Conservation (phyloP, 2,329 filamentous ascomycete genomes). For the Exophiala mesophila region DNA sequence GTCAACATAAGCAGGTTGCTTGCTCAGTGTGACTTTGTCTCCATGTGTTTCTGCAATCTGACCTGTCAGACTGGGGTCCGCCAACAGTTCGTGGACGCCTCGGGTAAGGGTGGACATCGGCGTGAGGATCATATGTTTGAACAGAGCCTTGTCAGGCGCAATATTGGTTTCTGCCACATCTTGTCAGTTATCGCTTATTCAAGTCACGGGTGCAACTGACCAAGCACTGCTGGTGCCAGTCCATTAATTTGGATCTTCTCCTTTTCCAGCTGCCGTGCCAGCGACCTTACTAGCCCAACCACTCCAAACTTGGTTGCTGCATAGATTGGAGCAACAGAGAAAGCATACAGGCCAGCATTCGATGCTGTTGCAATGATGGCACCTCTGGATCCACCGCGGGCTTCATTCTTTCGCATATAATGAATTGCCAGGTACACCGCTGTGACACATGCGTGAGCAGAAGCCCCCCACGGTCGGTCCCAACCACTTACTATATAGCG, state of each 20-base stretch:
- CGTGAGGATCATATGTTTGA: conserved; percentile 47
- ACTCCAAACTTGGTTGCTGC: conserved; percentile 46
- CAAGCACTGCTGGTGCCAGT: conserved; percentile 47
- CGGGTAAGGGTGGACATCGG: conserved; percentile 46
- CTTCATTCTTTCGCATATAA: conserved; percentile 46
- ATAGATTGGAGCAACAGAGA: conserved; percentile 49
- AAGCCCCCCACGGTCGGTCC: no score
- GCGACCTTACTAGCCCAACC: conserved; percentile 48
- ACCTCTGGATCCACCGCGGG: conserved; percentile 34
- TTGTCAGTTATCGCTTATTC: background rate
- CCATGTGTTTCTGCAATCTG: conserved; percentile 50
- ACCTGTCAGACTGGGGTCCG: conserved; percentile 40
- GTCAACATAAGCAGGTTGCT: conserved; percentile 45
- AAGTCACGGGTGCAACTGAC: conserved; percentile 31
- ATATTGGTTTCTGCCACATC: conserved; percentile 41
- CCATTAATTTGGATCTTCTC: conserved; percentile 49
- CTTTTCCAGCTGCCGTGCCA: conserved; percentile 37
- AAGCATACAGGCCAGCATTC: conserved; percentile 50
- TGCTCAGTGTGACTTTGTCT: conserved; percentile 44
- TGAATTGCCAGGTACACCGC: conserved; percentile 47
- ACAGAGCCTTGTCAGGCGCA: conserved; percentile 41
- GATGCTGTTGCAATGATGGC: conserved; percentile 51
- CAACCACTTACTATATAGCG: conserved; percentile 43
- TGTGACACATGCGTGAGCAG: conserved; percentile 28
- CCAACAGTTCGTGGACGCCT: conserved; percentile 42